phyloP scores from a whole-genome alignment of 73 alveolate species.

The Breviolum minutum region DNA sequence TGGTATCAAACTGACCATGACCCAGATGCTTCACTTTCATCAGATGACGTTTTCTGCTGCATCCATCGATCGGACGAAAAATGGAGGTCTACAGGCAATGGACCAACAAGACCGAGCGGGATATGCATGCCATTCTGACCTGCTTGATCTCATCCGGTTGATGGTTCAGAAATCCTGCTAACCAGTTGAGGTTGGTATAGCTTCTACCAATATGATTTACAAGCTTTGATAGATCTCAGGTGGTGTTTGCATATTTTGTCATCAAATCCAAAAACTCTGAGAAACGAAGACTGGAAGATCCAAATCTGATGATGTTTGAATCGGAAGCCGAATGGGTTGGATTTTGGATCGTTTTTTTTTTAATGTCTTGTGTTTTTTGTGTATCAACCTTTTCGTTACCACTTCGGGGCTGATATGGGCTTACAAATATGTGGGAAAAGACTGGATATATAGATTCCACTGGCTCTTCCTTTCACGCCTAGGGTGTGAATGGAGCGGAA shows the following conservation, averaged over 20 bases:
- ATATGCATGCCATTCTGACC: constrained; percentile 53
- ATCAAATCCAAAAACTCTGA: too few relatives aligned
- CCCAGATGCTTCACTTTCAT: neutral
- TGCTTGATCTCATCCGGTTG: neutral
- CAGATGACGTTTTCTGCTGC: too few relatives aligned
- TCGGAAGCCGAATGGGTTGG: too few relatives aligned
- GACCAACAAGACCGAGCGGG: constrained; percentile 90
- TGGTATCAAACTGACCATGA: too few relatives aligned
- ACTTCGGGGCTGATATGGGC: too few relatives aligned
- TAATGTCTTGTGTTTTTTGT: neutral
- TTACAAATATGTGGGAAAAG: too few relatives aligned
- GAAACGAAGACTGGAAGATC: neutral
- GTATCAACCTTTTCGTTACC: too few relatives aligned
- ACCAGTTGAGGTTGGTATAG: neutral
- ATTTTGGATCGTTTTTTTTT: too few relatives aligned
- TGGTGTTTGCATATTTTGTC: neutral
- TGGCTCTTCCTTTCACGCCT: too few relatives aligned
- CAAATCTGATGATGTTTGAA: neutral
- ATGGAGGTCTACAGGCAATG: constrained; percentile 82
- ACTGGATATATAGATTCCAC: too few relatives aligned
- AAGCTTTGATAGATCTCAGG: neutral
- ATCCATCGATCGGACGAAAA: neutral
- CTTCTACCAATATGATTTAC: neutral
- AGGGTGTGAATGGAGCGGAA: too few relatives aligned
- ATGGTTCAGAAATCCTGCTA: neutral